Evolutionary conservation across 148 eudicot genomes (phyloP).

Genomic region (Nepenthes mirabilis): DNA sequence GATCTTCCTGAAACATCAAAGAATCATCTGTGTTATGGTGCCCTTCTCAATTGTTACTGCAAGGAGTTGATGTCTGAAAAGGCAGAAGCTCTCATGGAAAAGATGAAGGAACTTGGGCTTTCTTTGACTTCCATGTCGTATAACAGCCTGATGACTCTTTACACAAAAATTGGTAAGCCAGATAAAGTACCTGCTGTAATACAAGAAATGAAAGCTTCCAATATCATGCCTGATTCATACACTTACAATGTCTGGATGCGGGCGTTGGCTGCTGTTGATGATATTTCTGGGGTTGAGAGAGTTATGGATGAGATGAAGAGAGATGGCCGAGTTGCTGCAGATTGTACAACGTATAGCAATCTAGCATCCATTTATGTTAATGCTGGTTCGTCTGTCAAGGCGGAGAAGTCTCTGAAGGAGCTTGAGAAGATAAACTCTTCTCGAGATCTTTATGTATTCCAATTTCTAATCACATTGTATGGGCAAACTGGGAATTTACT

Average conservation of each 20-base stretch:
- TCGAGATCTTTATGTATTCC: slow-evolving; percentile 48
- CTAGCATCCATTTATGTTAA: slow-evolving; percentile 79
- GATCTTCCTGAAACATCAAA: slow-evolving; percentile 69
- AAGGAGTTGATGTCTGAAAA: slow-evolving; percentile 67
- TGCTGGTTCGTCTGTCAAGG: slow-evolving; percentile 52
- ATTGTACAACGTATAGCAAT: slow-evolving; percentile 96
- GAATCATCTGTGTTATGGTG: slow-evolving; percentile 56
- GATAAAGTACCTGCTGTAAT: slow-evolving; percentile 56
- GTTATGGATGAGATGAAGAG: slow-evolving; percentile 88
- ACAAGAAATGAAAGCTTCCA: slow-evolving; percentile 80
- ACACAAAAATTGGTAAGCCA: slow-evolving; percentile 50
- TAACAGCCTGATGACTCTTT: slow-evolving; percentile 81
- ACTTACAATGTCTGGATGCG: slow-evolving; percentile 89
- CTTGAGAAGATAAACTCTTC: slow-evolving; percentile 56
- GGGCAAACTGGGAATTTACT: slow-evolving; percentile 65
- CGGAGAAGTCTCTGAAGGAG: slow-evolving; percentile 84
- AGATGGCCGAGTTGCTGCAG: slow-evolving; percentile 67
- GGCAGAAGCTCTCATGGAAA: slow-evolving; percentile 76
- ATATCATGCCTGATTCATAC: slow-evolving; percentile 59
- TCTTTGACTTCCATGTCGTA: slow-evolving; percentile 67
- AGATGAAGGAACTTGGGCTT: slow-evolving; percentile 88
- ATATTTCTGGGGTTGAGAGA: slow-evolving; percentile 74
- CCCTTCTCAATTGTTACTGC: slow-evolving; percentile 88
- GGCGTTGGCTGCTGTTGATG: slow-evolving; percentile 59
- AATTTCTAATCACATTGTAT: slow-evolving; percentile 68